Evolutionary conservation across 768 basidiomycete species (phyloP), one percentile per base, ranked within the genome.

Genomic region (Lactarius indigo): DNA sequence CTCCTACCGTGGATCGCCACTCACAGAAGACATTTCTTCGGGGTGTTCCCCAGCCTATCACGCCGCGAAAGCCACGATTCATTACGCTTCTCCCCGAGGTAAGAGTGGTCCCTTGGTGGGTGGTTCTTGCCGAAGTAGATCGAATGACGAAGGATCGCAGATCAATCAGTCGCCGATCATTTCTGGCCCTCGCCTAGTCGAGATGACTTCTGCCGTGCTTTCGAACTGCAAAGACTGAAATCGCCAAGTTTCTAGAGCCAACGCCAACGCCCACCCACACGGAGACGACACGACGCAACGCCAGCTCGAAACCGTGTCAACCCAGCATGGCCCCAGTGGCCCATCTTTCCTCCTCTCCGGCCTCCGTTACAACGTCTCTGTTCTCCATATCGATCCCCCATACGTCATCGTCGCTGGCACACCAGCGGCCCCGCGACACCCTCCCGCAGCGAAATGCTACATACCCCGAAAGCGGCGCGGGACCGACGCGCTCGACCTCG

Each of bases 121-220:
- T 18, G 2, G 7, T n/a, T 35, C 20, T 44, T 58, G 39, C 26
- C 31, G 13, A 30, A 9, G 30, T 41, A 18, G 44, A 52, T 63
- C n/a, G 39, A 59, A 13, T 52, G 33, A 59, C 39, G 30, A 28
- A 41, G 18, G 13, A 8, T 18, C 20, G 15, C 8, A 67, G 62
- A 67, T 39, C 18, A 47, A 55, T 44, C 57, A 63, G 52, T 67
- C 66, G 50, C 57, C 61, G 10, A 47, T 64, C 57, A 64, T 59
- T 13, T 64, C 62, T 23, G 41, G 62, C 5, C 44, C 57, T 42
- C 57, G 55, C 52, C 57, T 59, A 2, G 56, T 50, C 23, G 50
- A 55, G 17, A 35, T 28, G 44, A 39, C 61, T 8, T 18, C 61
- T 13, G 50, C 15, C 31, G 42, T 15, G 5, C 28, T 28, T 44